Percentiles rank a stretch among this genome's conserved stretches.
These are phyloP conservation scores for Phoenix roebelenii DNA, from an alignment of 176 grass and related monocot genomes.

Conservation along the genomic window DNA sequence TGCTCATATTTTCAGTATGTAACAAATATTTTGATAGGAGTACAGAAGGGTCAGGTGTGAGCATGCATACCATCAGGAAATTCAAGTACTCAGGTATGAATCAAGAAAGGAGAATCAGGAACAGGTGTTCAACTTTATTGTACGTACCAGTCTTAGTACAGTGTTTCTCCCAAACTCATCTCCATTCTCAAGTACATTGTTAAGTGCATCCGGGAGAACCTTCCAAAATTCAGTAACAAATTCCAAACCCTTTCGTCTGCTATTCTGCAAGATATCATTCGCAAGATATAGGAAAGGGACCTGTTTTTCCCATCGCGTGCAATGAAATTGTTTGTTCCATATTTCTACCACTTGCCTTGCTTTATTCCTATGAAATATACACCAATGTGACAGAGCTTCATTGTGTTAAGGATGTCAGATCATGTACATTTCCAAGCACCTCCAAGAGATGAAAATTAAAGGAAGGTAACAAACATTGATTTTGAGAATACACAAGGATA, in stretches of 20 bases:
- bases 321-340: constrained; percentile 63
- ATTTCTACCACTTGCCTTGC: constrained; percentile 63
- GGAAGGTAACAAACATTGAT: no score
- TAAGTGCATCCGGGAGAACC: constrained; percentile 58
- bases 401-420: constrained; percentile 31
- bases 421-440: no score
- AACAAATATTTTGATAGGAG: no score
- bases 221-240: constrained; percentile 80
- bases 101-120: no score
- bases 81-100: no score
- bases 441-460: no score
- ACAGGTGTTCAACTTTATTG: no score
- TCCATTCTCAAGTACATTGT: constrained; percentile 40
- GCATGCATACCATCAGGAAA: no score
- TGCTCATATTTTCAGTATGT: no score
- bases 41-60: no score
- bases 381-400: constrained; percentile 86
- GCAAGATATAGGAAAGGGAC: constrained; percentile 79
- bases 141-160: constrained; percentile 64
- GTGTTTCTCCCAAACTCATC: constrained; percentile 45
- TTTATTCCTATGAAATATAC: constrained; percentile 61
- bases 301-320: constrained; percentile 34
- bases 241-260: constrained; percentile 44
- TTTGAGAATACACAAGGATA: no score
- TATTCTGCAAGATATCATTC: constrained; percentile 94